These are phyloP conservation scores for Aspergillus affinis DNA, from an alignment of 495 filamentous ascomycete species.

Conservation along the genomic window DNA sequence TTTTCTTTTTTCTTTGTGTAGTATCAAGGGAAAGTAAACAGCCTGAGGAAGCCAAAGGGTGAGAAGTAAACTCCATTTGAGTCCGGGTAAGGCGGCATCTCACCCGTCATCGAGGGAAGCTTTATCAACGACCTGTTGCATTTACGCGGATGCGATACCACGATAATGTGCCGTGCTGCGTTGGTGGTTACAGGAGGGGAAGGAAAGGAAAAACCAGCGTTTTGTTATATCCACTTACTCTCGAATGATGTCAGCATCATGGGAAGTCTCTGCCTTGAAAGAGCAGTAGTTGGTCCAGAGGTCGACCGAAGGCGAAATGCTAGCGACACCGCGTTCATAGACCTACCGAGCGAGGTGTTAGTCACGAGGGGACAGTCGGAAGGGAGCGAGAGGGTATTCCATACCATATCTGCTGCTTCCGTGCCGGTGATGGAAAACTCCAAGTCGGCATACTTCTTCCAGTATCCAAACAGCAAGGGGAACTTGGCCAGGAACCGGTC, in stretches of 20 bases:
- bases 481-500: constrained; percentile 95
- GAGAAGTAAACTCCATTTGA: constrained; percentile 51
- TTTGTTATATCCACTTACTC: constrained; percentile 81
- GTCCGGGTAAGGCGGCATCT: constrained; percentile 49
- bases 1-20: neutral
- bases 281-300: constrained; percentile 95
- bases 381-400: constrained; percentile 12
- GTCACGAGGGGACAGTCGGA: neutral
- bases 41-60: constrained; percentile 56
- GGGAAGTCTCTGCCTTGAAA: constrained; percentile 96
- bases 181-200: constrained; percentile 38
- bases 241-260: constrained; percentile 93
- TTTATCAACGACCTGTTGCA: constrained; percentile 30
- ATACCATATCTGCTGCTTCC: constrained; percentile 95
- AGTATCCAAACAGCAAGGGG: constrained; percentile 94
- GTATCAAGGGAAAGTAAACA: constrained; percentile 41
- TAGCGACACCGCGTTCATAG: constrained; percentile 92
- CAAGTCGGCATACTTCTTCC: constrained; percentile 98
- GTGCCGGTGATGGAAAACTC: constrained; percentile 97
- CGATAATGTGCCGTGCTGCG: constrained; percentile 37
- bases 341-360: constrained; percentile 51
- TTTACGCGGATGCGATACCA: constrained; percentile 33
- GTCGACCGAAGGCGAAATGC: constrained; percentile 89
- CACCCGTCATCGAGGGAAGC: constrained; percentile 51
- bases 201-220: constrained; percentile 64